These are phyloP conservation scores for Quercus suber DNA, from an alignment of 306 rosid species.

Conservation along the genomic window DNA sequence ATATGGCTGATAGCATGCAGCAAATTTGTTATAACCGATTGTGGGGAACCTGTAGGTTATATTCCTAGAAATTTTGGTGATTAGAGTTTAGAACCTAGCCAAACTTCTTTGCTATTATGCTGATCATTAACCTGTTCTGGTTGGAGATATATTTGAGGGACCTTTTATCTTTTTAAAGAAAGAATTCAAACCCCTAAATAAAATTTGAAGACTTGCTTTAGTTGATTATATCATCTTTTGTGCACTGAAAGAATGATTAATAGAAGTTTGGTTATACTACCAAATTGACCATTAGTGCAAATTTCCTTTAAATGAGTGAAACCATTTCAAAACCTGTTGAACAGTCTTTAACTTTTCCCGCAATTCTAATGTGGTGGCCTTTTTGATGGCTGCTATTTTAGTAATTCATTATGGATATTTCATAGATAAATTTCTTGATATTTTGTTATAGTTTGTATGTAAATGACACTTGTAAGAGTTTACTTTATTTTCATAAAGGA, in stretches of 20 bases:
- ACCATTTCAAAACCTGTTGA: not conserved
- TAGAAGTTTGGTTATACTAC: not conserved
- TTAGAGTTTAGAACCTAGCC: not conserved
- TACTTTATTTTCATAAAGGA: conserved; percentile 36
- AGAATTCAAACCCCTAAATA: not conserved
- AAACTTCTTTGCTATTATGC: not conserved
- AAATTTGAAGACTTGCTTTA: not conserved
- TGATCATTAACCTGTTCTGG: not conserved
- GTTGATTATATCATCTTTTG: not conserved
- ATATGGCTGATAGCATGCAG: not conserved
- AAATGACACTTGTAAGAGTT: conserved; percentile 18
- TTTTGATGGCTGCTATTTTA: not conserved
- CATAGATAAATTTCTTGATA: not conserved
- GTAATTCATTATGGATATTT: not conserved
- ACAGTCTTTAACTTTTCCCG: not conserved
- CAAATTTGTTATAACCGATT: not conserved
- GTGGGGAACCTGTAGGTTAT: not conserved
- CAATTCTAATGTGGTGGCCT: not conserved
- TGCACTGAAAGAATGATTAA: not conserved
- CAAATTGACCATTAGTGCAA: not conserved
- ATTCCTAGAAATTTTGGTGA: not conserved
- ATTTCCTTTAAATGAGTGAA: not conserved
- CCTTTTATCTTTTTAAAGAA: not conserved
- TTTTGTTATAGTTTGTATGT: not conserved
- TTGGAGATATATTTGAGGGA: not conserved